A percentile compares a stretch with the other conserved stretches of the same genome.
Conservation (phyloP, 2,329 filamentous ascomycete genomes). For the Thyridium curvatum region DNA sequence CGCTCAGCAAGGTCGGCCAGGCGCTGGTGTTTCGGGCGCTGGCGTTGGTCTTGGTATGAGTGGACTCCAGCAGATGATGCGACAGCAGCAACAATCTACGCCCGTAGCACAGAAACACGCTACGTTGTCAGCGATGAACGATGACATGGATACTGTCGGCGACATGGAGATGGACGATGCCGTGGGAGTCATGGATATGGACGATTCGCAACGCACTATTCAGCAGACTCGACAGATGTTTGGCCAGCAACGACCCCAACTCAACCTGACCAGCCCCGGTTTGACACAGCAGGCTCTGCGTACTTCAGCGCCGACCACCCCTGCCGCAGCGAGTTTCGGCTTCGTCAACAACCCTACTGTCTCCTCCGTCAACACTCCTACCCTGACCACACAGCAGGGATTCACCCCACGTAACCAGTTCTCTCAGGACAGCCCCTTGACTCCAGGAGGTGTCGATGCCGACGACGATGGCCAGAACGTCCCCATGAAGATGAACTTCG, state of each 20-base stretch:
- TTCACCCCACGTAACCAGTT: constrained; percentile 51
- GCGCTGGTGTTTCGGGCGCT: constrained; percentile 9
- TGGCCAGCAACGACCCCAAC: constrained; percentile 60
- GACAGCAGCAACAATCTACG: constrained; percentile 29
- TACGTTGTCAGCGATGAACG: constrained; percentile 34
- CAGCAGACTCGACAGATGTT: constrained; percentile 67
- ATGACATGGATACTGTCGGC: constrained; percentile 79
- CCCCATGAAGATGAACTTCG: constrained; percentile 50
- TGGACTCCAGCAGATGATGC: constrained; percentile 34
- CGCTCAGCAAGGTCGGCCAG: constrained; percentile 14
- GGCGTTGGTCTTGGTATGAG: constrained; percentile 20
- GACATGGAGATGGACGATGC: constrained; percentile 97
- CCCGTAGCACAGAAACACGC: constrained; percentile 13
- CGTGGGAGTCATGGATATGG: constrained; percentile 58
- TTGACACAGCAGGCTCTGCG: constrained; percentile 72
- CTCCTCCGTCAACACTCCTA: constrained; percentile 94
- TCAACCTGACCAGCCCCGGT: constrained; percentile 75
- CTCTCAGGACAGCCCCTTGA: constrained; percentile 26
- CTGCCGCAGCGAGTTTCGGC: constrained; percentile 68
- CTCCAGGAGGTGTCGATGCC: constrained; percentile 62
- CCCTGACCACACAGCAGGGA: constrained; percentile 68
- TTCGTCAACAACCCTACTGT: constrained; percentile 93
- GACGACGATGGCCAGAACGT: constrained; percentile 67
- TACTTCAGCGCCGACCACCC: constrained; percentile 80
- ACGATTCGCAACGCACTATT: constrained; percentile 57